Base-by-base conservation (phyloP, 75 land plant genomes). In the Gnetum montanum region DNA sequence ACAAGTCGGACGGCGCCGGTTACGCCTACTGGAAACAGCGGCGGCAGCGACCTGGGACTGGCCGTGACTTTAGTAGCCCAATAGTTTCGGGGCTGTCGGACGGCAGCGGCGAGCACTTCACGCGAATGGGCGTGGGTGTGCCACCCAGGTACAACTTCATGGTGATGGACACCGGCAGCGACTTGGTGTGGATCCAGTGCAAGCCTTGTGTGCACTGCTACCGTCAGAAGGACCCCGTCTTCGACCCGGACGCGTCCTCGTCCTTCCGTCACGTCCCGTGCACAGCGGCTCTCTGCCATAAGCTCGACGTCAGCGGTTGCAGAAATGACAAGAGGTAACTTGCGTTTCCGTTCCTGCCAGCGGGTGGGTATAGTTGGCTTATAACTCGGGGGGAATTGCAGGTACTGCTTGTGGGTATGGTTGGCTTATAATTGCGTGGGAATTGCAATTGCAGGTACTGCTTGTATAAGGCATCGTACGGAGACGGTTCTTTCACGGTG, bases 71-170 rank as follows among this genome's bases (percentile, higher is more conserved):
- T 64, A 69, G 63, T 60, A 75, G 81, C 73, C 69, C 85, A 29
- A 69, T 89, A 23, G 52, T 81, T 8, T 84, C 95, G 7, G 95
- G 95, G 10, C 68, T 89, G 22, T 31, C 72, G 8, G 71, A 72
- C 46, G 90, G 90, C 26, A 85, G 90, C 58, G 95, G 95, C 5
- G 90, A 84, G 78, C 84, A 81, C 70, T 85, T 89, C 73, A 74
- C 78, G 35, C 70, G 85, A 20, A 20, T 89, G 7, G 89, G 85
- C 7, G 70, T 89, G 16, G 95, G 95, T 8, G 78, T 80, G 0
- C 95, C 95, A 7, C 29, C 77, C 3, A 44, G 19, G 50, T 55
- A 43, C 34, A 37, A 34, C 5, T 85, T 70, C 71, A 78, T 89
- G 82, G 86, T 81, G 47, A 46, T 89, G 18, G 95, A 89, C 67